Evolutionary conservation across 2,329 filamentous ascomycete genomes (phyloP).

Genomic region (Hymenoscyphus scutula): DNA sequence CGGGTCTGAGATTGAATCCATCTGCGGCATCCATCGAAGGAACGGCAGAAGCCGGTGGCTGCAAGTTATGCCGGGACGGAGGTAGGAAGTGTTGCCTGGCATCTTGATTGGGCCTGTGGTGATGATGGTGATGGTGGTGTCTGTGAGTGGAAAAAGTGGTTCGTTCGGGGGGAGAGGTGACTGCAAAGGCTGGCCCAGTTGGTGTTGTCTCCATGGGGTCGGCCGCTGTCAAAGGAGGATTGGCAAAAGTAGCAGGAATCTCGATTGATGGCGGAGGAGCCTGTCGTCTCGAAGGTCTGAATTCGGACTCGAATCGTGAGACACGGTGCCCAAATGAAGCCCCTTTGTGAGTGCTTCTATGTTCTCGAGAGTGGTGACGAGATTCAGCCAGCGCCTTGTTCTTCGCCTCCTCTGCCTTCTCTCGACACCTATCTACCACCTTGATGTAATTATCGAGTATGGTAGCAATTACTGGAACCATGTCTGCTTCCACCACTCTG

Average conservation of each 20-base stretch:
- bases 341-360: slow-evolving; percentile 34
- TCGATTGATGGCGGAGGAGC: slow-evolving; percentile 82
- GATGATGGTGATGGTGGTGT: slow-evolving; percentile 50
- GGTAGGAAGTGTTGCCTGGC: slow-evolving; percentile 49
- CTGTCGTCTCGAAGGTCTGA: slow-evolving; percentile 68
- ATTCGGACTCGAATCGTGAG: slow-evolving; percentile 54
- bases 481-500: slow-evolving; percentile 94
- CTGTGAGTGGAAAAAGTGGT: slow-evolving; percentile 60
- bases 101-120: slow-evolving; percentile 53
- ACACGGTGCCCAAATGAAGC: slow-evolving; percentile 52
- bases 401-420: slow-evolving; percentile 81
- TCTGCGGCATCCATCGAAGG: slow-evolving; percentile 68
- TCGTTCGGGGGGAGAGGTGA: slow-evolving; percentile 70
- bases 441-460: slow-evolving; percentile 98
- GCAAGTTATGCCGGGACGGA: slow-evolving; percentile 52
- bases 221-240: slow-evolving; percentile 46
- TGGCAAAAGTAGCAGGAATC: slow-evolving; percentile 59
- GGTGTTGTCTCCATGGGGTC: slow-evolving; percentile 60
- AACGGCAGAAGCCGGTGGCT: slow-evolving; percentile 65
- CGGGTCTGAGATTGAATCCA: slow-evolving; percentile 70
- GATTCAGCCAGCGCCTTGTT: slow-evolving; percentile 48
- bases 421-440: slow-evolving; percentile 86
- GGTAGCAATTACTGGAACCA: slow-evolving; percentile 97
- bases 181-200: slow-evolving; percentile 57
- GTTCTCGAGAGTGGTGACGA: slow-evolving; percentile 37